These are phyloP conservation scores for Fusarium stilboides DNA, from an alignment of 2,329 filamentous ascomycete genomes.

Conservation along the genomic window DNA sequence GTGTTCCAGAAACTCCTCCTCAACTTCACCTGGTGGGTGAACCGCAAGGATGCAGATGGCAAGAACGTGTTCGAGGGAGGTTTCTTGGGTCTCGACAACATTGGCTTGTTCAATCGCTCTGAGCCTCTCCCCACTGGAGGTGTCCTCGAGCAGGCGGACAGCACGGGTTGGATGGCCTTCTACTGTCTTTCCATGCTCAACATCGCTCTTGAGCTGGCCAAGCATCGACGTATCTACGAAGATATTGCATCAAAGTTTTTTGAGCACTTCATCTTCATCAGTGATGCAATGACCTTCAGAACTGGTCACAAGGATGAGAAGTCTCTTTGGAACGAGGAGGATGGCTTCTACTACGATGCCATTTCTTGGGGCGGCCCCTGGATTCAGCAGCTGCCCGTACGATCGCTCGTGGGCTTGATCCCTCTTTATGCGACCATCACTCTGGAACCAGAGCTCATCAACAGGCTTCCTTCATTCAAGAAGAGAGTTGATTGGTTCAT, in stretches of 20 bases:
- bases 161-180: conserved; percentile 99
- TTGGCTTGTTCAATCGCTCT: conserved; percentile 96
- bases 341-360: conserved; percentile 98
- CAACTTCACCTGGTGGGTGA: conserved; percentile 99
- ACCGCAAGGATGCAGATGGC: conserved; percentile 92
- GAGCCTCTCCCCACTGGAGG: conserved; percentile 95
- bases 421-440: conserved; percentile 94
- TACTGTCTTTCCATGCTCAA: conserved; percentile 98
- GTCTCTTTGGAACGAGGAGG: conserved; percentile 95
- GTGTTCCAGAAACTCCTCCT: conserved; percentile 96
- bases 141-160: conserved; percentile 95
- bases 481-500: conserved; percentile 96
- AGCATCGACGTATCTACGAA: conserved; percentile 95
- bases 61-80: conserved; percentile 99
- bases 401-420: conserved; percentile 93
- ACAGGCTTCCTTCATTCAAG: conserved; percentile 93
- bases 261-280: conserved; percentile 98
- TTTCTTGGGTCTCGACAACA: conserved; percentile 96
- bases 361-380: conserved; percentile 96
- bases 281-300: conserved; percentile 94
- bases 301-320: conserved; percentile 79
- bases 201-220: conserved; percentile 93
- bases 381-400: conserved; percentile 92
- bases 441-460: conserved; percentile 92
- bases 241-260: conserved; percentile 99